These are phyloP conservation scores for Solanum sejunctum DNA, from an alignment of 257 asterid genomes.

Conservation along the genomic window DNA sequence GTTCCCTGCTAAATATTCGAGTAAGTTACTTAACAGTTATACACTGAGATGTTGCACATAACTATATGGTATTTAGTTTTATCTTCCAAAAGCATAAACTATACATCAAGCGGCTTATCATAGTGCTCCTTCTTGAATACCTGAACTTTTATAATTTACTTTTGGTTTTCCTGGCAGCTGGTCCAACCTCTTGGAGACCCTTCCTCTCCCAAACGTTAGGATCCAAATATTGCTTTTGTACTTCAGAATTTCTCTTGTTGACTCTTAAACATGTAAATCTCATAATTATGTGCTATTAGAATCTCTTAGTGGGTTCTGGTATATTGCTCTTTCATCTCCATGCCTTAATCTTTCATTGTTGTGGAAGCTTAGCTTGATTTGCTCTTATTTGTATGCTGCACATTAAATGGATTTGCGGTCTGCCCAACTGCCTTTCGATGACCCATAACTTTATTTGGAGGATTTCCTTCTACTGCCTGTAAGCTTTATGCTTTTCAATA, in stretches of 20 bases:
- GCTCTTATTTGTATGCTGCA: conserved; percentile 17
- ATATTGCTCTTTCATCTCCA: background rate
- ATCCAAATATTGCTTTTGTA: conserved; percentile 3
- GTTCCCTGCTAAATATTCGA: too few species aligned
- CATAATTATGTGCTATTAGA: background rate
- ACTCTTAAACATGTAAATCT: background rate
- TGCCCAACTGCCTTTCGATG: conserved; percentile 83
- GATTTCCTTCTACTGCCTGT: conserved; percentile 88
- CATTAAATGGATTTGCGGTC: conserved; percentile 60
- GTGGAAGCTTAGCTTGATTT: background rate
- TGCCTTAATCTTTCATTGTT: background rate
- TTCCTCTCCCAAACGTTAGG: conserved; percentile 86
- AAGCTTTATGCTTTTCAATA: conserved; percentile 12
- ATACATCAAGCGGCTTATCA: too few species aligned
- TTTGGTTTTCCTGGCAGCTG: conserved; percentile 50
- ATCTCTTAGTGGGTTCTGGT: background rate
- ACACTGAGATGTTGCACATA: too few species aligned
- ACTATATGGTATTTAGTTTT: too few species aligned
- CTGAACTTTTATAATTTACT: background rate
- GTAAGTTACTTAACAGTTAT: too few species aligned
- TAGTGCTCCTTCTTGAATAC: too few species aligned
- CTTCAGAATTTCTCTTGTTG: background rate
- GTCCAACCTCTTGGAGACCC: conserved; percentile 76
- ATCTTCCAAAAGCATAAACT: too few species aligned
- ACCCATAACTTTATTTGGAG: conserved; percentile 73